These are phyloP conservation scores for Pseudocercospora macadamiae DNA, from an alignment of 2,329 filamentous ascomycete genomes.

Conservation along the genomic window DNA sequence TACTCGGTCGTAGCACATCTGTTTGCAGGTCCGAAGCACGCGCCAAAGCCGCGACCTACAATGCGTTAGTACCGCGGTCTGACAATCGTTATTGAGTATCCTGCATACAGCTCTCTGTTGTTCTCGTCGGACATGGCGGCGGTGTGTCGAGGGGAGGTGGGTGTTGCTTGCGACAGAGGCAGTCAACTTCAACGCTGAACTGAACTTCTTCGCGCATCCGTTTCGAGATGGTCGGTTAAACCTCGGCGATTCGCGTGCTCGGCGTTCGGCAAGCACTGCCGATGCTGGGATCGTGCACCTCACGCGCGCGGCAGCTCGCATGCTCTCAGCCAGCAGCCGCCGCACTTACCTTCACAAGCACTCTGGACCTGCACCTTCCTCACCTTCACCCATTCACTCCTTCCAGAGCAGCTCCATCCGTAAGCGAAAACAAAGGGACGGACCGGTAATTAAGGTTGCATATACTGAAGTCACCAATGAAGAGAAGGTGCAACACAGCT, in stretches of 20 bases:
- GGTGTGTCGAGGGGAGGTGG: not conserved
- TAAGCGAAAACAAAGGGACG: not conserved
- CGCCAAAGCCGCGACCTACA: slow-evolving; percentile 75
- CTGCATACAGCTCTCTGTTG: slow-evolving; percentile 32
- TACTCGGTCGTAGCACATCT: slow-evolving; percentile 93
- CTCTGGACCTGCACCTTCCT: too few species aligned
- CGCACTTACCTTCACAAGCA: too few species aligned
- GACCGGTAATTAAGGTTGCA: not conserved
- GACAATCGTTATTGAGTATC: too few species aligned
- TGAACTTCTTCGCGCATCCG: not conserved
- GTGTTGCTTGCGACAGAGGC: not conserved
- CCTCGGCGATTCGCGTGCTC: not conserved
- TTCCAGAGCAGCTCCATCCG: not conserved
- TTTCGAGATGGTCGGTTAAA: not conserved
- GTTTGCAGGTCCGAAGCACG: slow-evolving; percentile 87
- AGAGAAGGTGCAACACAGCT: not conserved
- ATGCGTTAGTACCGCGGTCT: not conserved
- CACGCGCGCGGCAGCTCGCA: too few species aligned
- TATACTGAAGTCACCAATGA: not conserved
- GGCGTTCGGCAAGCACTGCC: not conserved
- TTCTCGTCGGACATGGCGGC: slow-evolving; percentile 28
- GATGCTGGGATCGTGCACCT: too few species aligned
- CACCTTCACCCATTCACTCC: too few species aligned
- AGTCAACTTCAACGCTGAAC: not conserved
- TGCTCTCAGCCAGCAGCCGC: too few species aligned